A percentile compares a stretch with the other conserved stretches of the same genome.
These are phyloP conservation scores for Russula brevipes DNA, from an alignment of 768 basidiomycete genomes.

Conservation along the genomic window DNA sequence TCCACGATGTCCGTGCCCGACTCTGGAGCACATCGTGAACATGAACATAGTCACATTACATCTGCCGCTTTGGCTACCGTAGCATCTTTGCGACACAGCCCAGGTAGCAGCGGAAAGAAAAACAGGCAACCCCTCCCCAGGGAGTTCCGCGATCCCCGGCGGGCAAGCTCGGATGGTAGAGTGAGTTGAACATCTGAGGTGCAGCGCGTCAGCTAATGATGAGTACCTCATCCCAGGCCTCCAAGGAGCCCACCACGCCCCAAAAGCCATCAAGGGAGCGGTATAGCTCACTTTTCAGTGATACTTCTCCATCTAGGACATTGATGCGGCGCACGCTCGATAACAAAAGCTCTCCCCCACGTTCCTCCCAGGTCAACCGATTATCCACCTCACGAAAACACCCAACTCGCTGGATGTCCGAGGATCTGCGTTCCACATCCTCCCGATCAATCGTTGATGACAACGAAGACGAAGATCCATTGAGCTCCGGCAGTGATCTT, in stretches of 20 bases:
- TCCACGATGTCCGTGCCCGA: constrained; percentile 35
- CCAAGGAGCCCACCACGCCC: constrained; percentile 24
- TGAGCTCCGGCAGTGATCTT: constrained; percentile 16
- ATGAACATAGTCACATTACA: constrained; percentile 40
- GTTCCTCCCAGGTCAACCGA: constrained; percentile 32
- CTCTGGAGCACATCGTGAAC: constrained; percentile 25
- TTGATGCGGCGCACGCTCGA: constrained; percentile 10
- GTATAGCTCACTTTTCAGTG: constrained; percentile 20
- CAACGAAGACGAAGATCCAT: constrained; percentile 28
- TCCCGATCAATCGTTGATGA: constrained; percentile 27
- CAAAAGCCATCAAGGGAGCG: constrained; percentile 22
- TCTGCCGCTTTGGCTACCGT: constrained; percentile 58
- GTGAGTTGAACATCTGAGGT: constrained; percentile 31
- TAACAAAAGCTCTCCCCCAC: constrained; percentile 30
- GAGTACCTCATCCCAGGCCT: constrained; percentile 1
- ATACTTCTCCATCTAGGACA: constrained; percentile 25
- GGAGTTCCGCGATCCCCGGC: constrained; percentile 41
- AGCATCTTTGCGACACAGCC: constrained; percentile 51
- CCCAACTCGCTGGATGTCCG: constrained; percentile 51
- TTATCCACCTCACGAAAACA: constrained; percentile 45
- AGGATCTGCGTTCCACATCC: constrained; percentile 36
- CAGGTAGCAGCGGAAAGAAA: constrained; percentile 35
- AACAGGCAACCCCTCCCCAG: constrained; percentile 48
- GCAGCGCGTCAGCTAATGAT: background rate
- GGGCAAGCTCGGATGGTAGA: constrained; percentile 39